Base-by-base conservation (phyloP, 164 flowering plant genomes). In the Platanus orientalis region DNA sequence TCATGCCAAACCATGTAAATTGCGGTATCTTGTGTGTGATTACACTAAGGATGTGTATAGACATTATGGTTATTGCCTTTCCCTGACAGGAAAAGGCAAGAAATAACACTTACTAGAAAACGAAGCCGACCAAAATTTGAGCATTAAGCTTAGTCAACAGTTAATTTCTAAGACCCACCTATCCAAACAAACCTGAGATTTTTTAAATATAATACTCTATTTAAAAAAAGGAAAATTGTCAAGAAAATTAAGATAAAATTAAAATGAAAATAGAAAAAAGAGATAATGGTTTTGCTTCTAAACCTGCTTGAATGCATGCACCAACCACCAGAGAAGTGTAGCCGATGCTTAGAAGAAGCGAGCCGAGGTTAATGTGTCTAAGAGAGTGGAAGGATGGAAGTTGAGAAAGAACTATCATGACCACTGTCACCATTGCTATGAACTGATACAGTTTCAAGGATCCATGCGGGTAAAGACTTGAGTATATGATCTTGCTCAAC, bases 361-460 rank as follows among this genome's bases (percentile, higher is more conserved):
- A 94, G n/a, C 51, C 96, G 12, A 88, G 64, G 80, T 87, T 94
- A 69, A 94, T 75, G 74, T 94, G 83, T 45, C 97, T 81, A 34
- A 94, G 96, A 54, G 99, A 91, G 76, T 94, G 97, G 67, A 94
- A 94, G 42, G 84, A 73, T 50, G 99, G 99, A 30, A 94, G 71
- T 69, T 94, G 99, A 65, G 99, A 89, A 25, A 91, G 85, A 52
- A 83, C n/a, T 28, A 89, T 91, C 96, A 91, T 91, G 14, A 84
- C 87, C 39, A 63, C 78, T 14, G 96, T 86, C 72, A 81, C 97
- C 85, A 89, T 84, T 58, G 88, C 92, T 73, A 94, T 88, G 83
- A 94, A 91, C 58, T 91, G 75, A 47, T 88, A 91, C 63, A 94
- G 61, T 65, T 85, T 84, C 77, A 91, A 63, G 23, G 92, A 60